Conservation (phyloP, 176 grass and related monocot genomes). For the Carex kokanica region DNA sequence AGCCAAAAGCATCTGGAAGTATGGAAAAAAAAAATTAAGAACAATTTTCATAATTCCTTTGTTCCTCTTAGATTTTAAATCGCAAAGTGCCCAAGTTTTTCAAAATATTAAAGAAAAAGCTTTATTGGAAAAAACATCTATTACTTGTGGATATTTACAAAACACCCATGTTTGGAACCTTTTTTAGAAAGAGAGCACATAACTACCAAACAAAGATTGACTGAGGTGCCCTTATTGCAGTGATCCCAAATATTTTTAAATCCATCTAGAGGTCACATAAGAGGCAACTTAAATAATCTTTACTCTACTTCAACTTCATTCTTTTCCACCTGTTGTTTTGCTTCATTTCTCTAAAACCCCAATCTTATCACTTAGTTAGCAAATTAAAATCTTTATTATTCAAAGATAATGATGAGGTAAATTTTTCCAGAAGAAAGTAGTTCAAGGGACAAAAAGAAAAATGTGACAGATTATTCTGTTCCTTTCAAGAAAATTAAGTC, state of each 20-base stretch:
- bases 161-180: not conserved
- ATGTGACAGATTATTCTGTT: not conserved
- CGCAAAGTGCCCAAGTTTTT: not conserved
- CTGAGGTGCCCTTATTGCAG: not conserved
- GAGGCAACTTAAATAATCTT: not conserved
- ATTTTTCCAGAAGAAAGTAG: not conserved
- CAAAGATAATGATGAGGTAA: not conserved
- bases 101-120: not conserved
- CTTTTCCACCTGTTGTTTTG: not conserved
- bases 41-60: not conserved
- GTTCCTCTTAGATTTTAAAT: not conserved
- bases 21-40: slow-evolving; percentile 3
- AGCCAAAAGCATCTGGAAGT: slow-evolving; percentile 51
- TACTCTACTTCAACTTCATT: not conserved
- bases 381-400: not conserved
- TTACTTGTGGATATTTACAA: not conserved
- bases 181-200: not conserved
- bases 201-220: not conserved
- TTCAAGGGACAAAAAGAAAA: not conserved
- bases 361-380: not conserved
- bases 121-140: not conserved
- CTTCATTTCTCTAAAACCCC: no score
- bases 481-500: not conserved
- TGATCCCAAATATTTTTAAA: not conserved
- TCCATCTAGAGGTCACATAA: not conserved